A percentile compares a stretch with the other conserved stretches of the same genome.
Evolutionary conservation across 1,139 yeast species (phyloP).

Genomic region (Suhomyces terraborum): DNA sequence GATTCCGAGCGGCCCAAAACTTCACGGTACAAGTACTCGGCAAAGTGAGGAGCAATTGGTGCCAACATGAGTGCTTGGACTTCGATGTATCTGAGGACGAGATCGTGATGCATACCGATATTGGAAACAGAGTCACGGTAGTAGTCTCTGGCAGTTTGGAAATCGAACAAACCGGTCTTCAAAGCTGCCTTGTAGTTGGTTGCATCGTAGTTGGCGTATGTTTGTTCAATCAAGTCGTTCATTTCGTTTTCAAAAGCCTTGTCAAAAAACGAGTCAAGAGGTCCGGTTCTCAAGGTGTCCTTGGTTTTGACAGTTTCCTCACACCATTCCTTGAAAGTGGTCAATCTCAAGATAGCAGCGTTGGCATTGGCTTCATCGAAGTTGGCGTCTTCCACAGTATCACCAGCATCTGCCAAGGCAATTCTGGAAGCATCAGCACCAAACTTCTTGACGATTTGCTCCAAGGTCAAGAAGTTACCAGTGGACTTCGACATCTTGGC

Average conservation of each 20-base stretch:
- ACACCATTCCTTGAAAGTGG: conserved; percentile 93
- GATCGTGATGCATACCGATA: conserved; percentile 78
- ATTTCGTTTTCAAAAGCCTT: conserved; percentile 90
- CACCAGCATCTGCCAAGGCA: conserved; percentile 99
- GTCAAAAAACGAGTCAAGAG: conserved; percentile 71
- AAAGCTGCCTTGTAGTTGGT: conserved; percentile 88
- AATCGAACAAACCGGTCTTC: conserved; percentile 89
- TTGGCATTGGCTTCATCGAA: conserved; percentile 96
- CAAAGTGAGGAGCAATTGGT: conserved; percentile 95
- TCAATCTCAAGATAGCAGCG: conserved; percentile 93
- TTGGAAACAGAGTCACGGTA: conserved; percentile 79
- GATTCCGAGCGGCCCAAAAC: conserved; percentile 60
- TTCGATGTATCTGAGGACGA: conserved; percentile 80
- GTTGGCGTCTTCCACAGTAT: conserved; percentile 95
- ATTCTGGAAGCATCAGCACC: conserved; percentile 99
- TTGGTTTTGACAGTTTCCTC: conserved; percentile 64
- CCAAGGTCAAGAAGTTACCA: conserved; percentile 93
- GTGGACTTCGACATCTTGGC: conserved; percentile 98
- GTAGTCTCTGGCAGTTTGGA: conserved; percentile 93
- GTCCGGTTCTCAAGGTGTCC: conserved; percentile 69
- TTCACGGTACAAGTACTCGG: conserved; percentile 87
- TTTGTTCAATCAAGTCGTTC: conserved; percentile 75
- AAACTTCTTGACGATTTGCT: conserved; percentile 79
- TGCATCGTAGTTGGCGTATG: conserved; percentile 65
- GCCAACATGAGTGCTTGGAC: conserved; percentile 80